phyloP scores from a whole-genome alignment of 2,329 filamentous ascomycete species.

The Hymenoscyphus occultus region DNA sequence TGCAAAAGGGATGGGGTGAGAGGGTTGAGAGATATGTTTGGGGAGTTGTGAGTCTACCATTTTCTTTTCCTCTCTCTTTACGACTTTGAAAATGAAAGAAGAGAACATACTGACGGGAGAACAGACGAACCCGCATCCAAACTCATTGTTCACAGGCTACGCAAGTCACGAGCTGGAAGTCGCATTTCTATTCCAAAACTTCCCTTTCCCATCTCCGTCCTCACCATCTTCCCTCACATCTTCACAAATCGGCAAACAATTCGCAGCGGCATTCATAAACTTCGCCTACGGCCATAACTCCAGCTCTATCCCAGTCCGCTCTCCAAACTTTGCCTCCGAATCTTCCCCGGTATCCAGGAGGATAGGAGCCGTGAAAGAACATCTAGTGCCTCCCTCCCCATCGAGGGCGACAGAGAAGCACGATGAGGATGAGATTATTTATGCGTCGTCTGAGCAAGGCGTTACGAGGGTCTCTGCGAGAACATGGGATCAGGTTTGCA shows the following conservation, averaged over 20 bases:
- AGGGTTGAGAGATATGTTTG: conserved; percentile 8
- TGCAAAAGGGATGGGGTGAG: neutral
- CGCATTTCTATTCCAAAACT: conserved; percentile 18
- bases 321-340: neutral
- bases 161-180: conserved; percentile 24
- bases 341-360: neutral
- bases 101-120: conserved; percentile 17
- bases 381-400: neutral
- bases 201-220: neutral
- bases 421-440: neutral
- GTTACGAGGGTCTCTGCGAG: conserved; percentile 12
- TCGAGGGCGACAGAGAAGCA: neutral
- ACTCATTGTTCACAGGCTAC: conserved; percentile 8
- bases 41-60: conserved; percentile 7
- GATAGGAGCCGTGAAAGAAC: neutral
- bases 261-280: conserved; percentile 6
- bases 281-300: neutral
- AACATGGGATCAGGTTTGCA: conserved; percentile 10
- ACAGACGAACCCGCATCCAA: conserved; percentile 18
- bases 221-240: neutral
- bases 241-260: neutral
- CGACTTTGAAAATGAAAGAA: neutral
- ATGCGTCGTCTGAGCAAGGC: conserved; percentile 13
- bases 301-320: neutral
- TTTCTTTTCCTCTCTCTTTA: neutral